Evolutionary conservation across 345 rosid species (phyloP).

Genomic region (Citropsis articulata): DNA sequence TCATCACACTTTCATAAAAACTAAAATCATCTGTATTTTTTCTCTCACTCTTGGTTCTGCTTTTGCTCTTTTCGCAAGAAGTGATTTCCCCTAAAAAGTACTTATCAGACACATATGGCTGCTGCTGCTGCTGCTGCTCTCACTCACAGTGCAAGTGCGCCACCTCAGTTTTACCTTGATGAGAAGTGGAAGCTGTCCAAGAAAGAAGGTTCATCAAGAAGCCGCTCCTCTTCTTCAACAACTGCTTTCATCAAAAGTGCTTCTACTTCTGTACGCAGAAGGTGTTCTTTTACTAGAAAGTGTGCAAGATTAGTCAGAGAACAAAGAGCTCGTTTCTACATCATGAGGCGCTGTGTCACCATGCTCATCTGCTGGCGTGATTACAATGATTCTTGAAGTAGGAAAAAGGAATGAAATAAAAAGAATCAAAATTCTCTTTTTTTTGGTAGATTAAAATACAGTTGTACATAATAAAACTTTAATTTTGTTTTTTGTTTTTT

Average conservation of each 20-base stretch:
- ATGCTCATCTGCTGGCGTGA: slow-evolving; percentile 98
- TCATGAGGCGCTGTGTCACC: slow-evolving; percentile 82
- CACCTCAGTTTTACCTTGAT: slow-evolving; percentile 41
- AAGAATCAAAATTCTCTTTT: background rate
- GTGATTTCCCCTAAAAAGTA: background rate
- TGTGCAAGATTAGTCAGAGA: slow-evolving; percentile 82
- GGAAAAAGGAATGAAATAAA: background rate
- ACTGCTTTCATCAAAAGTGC: slow-evolving; percentile 36
- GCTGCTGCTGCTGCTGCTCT: slow-evolving; percentile 9
- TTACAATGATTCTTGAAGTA: slow-evolving; percentile 57
- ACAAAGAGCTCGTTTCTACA: slow-evolving; percentile 92
- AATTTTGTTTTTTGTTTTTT: slow-evolving; percentile 13
- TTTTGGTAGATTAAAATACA: slow-evolving; percentile 22
- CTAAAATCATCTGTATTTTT: background rate
- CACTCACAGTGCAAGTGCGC: slow-evolving; percentile 29
- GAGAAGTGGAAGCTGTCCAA: slow-evolving; percentile 66
- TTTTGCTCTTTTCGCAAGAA: background rate
- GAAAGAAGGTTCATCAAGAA: slow-evolving; percentile 59
- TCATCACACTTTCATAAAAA: slow-evolving; percentile 9
- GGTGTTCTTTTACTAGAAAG: slow-evolving; percentile 74
- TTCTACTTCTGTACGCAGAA: slow-evolving; percentile 29
- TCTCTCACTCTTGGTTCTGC: background rate
- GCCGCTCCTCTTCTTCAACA: slow-evolving; percentile 24
- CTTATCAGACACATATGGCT: slow-evolving; percentile 30
- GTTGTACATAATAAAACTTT: slow-evolving; percentile 45